A percentile compares a stretch with the other conserved stretches of the same genome.
These are phyloP conservation scores for Fragaria iinumae DNA, from an alignment of 306 rosid genomes.

Conservation along the genomic window DNA sequence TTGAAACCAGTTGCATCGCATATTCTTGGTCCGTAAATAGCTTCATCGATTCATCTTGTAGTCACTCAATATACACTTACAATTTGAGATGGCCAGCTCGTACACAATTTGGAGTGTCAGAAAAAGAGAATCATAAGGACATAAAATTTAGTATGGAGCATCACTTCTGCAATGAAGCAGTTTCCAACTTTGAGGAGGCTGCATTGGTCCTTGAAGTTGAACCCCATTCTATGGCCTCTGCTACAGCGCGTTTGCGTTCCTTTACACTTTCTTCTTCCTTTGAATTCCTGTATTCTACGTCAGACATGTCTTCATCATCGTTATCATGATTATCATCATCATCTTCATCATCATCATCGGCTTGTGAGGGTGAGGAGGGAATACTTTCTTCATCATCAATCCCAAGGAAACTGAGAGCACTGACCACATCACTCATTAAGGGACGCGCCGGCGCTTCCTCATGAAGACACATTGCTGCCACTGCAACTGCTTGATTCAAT, in stretches of 20 bases:
- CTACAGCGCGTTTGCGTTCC: slow-evolving; percentile 70
- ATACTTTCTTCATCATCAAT: slow-evolving; percentile 19
- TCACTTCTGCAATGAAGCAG: slow-evolving; percentile 37
- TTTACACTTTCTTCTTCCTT: slow-evolving; percentile 29
- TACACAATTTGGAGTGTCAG: neutral
- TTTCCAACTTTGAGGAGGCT: slow-evolving; percentile 14
- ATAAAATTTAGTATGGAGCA: neutral
- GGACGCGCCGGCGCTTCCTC: slow-evolving; percentile 82
- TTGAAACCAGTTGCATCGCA: too few relatives aligned
- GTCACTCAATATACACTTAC: too few relatives aligned
- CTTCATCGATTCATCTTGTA: too few relatives aligned
- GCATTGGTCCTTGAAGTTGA: slow-evolving; percentile 48
- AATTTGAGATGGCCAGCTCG: neutral
- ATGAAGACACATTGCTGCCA: slow-evolving; percentile 92
- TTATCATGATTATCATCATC: too few relatives aligned
- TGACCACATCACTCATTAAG: slow-evolving; percentile 75
- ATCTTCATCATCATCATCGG: slow-evolving; percentile 1
- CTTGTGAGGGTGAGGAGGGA: slow-evolving; percentile 32
- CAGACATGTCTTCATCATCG: slow-evolving; percentile 1
- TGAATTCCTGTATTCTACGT: slow-evolving; percentile 12
- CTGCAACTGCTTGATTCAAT: slow-evolving; percentile 84
- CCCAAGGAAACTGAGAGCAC: slow-evolving; percentile 80
- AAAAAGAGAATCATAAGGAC: neutral
- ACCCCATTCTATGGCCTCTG: slow-evolving; percentile 94
- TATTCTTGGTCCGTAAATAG: too few relatives aligned